Conservation (phyloP, 1,284 basidiomycete genomes). For the Microbotryum silenes-acaulis region DNA sequence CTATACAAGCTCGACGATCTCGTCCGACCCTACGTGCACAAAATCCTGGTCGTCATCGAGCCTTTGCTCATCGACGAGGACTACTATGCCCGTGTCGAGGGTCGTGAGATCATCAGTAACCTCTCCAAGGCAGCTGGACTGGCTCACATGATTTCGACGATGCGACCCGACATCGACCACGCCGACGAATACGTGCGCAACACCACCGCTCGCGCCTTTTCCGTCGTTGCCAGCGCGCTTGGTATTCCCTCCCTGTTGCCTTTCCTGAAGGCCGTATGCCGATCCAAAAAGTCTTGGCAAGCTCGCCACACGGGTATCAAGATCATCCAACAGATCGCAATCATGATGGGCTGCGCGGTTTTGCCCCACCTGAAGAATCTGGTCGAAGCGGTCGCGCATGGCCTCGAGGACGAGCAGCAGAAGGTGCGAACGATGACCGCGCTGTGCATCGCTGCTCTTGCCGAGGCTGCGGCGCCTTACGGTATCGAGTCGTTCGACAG, state of each 20-base stretch:
- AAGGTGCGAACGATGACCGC: conserved; percentile 99
- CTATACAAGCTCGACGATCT: conserved; percentile 99
- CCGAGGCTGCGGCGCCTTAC: conserved; percentile 94
- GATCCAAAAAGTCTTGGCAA: conserved; percentile 99
- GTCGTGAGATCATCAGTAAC: conserved; percentile 98
- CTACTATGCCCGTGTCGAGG: conserved; percentile 98
- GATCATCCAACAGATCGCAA: conserved; percentile 98
- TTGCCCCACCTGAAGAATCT: conserved; percentile 93
- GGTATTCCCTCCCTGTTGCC: conserved; percentile 95
- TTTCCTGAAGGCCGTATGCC: conserved; percentile 96
- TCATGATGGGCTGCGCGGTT: conserved; percentile 99
- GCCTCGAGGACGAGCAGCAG: conserved; percentile 94
- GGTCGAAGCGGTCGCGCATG: conserved; percentile 92
- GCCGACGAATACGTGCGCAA: conserved; percentile 99
- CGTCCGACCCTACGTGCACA: conserved; percentile 97
- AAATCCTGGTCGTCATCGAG: conserved; percentile 98
- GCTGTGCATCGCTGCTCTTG: conserved; percentile 86
- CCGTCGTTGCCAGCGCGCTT: conserved; percentile 95
- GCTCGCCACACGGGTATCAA: conserved; percentile 98
- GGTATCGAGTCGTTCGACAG: conserved; percentile 99
- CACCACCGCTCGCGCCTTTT: conserved; percentile 97
- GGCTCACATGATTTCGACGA: conserved; percentile 99
- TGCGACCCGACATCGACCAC: conserved; percentile 99
- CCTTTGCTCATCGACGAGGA: conserved; percentile 98
- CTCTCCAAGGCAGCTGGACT: conserved; percentile 97